Evolutionary conservation across 768 basidiomycete genomes (phyloP), one percentile per base, ranked within the genome.

Genomic region (Serendipita sp.): DNA sequence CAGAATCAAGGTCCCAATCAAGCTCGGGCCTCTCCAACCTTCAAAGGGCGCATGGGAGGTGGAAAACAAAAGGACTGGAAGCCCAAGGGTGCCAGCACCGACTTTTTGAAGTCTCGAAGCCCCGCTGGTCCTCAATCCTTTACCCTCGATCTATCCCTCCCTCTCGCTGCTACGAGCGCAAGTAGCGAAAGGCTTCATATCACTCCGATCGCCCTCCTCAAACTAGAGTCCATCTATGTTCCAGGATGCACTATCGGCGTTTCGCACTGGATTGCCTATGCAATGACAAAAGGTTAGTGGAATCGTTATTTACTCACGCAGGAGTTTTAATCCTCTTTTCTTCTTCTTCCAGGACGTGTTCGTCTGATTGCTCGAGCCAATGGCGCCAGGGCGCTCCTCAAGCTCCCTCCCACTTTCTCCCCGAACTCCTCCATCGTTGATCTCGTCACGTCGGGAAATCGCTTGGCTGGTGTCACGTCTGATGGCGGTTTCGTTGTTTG

Each of bases 211-310:
- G 90, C 90, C 15, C 79, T 92, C 56, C 88, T 92, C 71, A 88
- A 85, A 74, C 89, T 91, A 68, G 90, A 92, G 66, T 77, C 89
- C 16, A 81, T 85, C 30, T 92, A 91, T 76, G 76, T 91, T 65
- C 88, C 87, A 51, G 90, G 90, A 15, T 86, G 87, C 11, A 92
- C 90, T 36, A 91, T 92, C 64, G 90, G 90, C 8, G 90, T 90
- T 13, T 91, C 90, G 3, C 87, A 89, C 71, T 92, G 90, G 88
- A 90, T 92, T 66, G 90, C 90, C 15, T 91, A 92, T 70, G 90
- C 89, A 30, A 92, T 92, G 90, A 91, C 87, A 3, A 83, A 86
- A 76, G 88, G 86, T 83, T 67, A 8, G 71, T 67, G 38, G 7
- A 2, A 1, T 7, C 54, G 5, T 18, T 28, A 18, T 18, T 58